Evolutionary conservation across 129 eudicot species (phyloP), one percentile per base, ranked within the genome.

Genomic region (Mikania micrantha): DNA sequence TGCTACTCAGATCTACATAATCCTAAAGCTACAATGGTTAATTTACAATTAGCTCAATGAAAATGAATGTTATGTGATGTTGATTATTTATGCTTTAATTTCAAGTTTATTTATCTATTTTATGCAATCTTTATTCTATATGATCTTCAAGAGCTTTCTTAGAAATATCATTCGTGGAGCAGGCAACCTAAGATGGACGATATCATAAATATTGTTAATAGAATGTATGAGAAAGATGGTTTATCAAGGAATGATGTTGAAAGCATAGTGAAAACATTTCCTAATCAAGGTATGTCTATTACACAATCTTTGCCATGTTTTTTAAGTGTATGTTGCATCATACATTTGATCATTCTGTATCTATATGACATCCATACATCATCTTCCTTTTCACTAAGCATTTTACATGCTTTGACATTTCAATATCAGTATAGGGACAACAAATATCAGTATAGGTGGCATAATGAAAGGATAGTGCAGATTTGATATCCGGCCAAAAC

Each of bases 171-270:
- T 76, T 52, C 76, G 44, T 79, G 68, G 75, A 63, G 74, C 91
- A 93, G 98, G 98, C 92, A 93, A 78, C 98, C 96, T 42, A 93
- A 77, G 27, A 78, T 79, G 24, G 95, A 93, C 60, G 98, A 93
- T 77, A 93, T 93, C 79, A 73, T 93, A 58, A 93, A 93, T 76
- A 86, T 93, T 84, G 96, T 93, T 48, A 48, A 75, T 39, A 85
- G 98, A 78, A 93, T 88, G 96, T 93, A 93, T 47, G 90, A 85
- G 91, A 93, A 86, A 79, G 96, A 93, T 75, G 96, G 96, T 65
- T 82, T 93, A 72, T 84, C 90, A 64, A 80, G 36, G 83, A 85
- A 84, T 60, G 95, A 88, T 77, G 98, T 93, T 72, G 74, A 69
- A 59, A 70, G 59, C 63, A 61, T 93, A 67, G 98, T 88, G 49